Evolutionary conservation across 192 early-diverging fungal species (phyloP).

Genomic region (Backusella australiensis): DNA sequence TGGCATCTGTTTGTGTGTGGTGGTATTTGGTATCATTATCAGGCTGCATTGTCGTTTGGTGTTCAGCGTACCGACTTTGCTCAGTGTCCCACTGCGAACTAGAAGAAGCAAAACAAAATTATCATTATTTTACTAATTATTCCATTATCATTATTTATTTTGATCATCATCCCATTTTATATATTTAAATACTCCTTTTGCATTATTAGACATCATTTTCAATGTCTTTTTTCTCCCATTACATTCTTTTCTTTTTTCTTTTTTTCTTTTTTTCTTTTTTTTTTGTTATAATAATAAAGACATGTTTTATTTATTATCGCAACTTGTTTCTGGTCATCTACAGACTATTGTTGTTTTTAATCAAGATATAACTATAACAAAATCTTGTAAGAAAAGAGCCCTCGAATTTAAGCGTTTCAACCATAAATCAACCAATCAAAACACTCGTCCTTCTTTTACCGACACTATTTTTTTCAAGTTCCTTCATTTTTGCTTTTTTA

Average conservation of each 20-base stretch:
- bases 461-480: neutral
- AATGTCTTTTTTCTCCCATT: neutral
- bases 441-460: neutral
- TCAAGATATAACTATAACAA: too few species aligned
- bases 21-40: conserved; percentile 63
- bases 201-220: neutral
- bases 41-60: conserved; percentile 38
- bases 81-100: neutral
- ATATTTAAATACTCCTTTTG: neutral
- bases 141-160: neutral
- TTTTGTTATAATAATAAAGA: neutral
- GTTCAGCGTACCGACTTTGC: neutral
- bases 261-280: neutral
- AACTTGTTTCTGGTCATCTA: too few species aligned
- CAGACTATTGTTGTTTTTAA: too few species aligned
- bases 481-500: neutral
- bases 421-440: neutral
- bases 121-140: neutral
- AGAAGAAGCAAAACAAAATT: neutral
- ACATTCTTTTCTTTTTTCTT: neutral
- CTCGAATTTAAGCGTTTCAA: neutral
- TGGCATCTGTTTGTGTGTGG: conserved; percentile 64
- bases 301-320: too few species aligned
- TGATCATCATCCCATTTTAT: neutral
- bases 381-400: too few species aligned